phyloP scores from a whole-genome alignment of 192 early-diverging fungal genomes.

The Backusella tuberculispora region DNA sequence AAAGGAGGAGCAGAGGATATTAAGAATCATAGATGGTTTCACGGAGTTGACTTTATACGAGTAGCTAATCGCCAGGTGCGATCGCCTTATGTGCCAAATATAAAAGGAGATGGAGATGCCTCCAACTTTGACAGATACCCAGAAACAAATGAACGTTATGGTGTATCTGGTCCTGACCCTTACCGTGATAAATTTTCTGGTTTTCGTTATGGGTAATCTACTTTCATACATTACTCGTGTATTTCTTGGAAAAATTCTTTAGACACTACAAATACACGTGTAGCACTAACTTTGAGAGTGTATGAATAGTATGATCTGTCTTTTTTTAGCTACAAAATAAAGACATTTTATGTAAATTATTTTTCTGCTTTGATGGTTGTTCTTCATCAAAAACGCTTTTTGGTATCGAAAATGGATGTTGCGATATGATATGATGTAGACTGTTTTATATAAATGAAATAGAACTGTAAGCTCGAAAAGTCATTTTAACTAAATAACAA shows the following conservation, averaged over 20 bases:
- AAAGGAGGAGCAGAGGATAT: constrained; percentile 88
- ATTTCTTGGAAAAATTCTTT: no score
- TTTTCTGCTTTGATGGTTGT: no score
- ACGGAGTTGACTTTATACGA: constrained; percentile 69
- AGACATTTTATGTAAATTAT: no score
- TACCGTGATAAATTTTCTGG: constrained; percentile 24
- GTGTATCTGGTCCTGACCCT: constrained; percentile 37
- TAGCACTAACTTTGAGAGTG: no score
- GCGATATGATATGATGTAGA: no score
- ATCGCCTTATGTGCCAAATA: constrained; percentile 28
- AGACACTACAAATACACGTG: background rate
- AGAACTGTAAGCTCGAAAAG: no score
- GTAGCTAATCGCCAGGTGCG: constrained; percentile 25
- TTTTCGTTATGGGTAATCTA: background rate
- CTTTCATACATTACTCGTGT: background rate
- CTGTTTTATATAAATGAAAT: no score
- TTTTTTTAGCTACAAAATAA: no score
- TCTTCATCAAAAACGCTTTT: no score
- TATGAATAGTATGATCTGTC: no score
- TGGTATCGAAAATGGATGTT: no score
- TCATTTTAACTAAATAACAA: no score
- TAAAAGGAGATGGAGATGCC: constrained; percentile 80
- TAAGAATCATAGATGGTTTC: constrained; percentile 92
- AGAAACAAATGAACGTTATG: constrained; percentile 91
- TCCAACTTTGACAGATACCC: constrained; percentile 96